Evolutionary conservation across 129 eudicot genomes (phyloP).

Genomic region (Helichrysum umbraculigerum): DNA sequence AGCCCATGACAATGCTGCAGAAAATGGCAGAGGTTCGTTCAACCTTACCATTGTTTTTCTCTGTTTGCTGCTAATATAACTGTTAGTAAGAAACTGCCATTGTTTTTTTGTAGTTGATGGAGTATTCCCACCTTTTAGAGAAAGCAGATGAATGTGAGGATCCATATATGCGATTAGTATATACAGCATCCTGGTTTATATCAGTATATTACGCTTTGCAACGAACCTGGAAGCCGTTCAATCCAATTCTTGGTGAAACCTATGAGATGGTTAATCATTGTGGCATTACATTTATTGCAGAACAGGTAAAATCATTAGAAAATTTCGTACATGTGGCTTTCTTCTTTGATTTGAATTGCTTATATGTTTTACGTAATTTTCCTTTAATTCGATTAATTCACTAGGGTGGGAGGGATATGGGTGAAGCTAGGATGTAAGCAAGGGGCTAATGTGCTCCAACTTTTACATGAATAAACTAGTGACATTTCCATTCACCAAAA

Average conservation of each 20-base stretch:
- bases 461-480: slow-evolving; percentile 11
- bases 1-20: slow-evolving; percentile 97
- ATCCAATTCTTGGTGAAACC: slow-evolving; percentile 98
- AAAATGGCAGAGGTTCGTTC: slow-evolving; percentile 93
- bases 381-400: not conserved
- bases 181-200: slow-evolving; percentile 87
- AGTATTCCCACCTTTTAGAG: slow-evolving; percentile 74
- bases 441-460: not conserved
- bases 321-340: not conserved
- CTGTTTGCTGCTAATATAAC: slow-evolving; percentile 12
- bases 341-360: not conserved
- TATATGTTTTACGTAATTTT: not conserved
- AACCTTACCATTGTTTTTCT: slow-evolving; percentile 21
- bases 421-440: not conserved
- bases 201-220: slow-evolving; percentile 81
- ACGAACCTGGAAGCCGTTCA: slow-evolving; percentile 95
- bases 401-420: not conserved
- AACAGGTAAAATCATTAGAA: slow-evolving; percentile 56
- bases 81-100: slow-evolving; percentile 3
- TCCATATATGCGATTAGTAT: slow-evolving; percentile 87
- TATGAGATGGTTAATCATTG: slow-evolving; percentile 86
- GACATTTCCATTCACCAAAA: slow-evolving; percentile 4
- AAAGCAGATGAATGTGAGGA: slow-evolving; percentile 81
- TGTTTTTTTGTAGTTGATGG: slow-evolving; percentile 71
- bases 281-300: slow-evolving; percentile 83